Evolutionary conservation across 73 alveolate genomes (phyloP).

Genomic region (Paramecium tetraurelia): DNA sequence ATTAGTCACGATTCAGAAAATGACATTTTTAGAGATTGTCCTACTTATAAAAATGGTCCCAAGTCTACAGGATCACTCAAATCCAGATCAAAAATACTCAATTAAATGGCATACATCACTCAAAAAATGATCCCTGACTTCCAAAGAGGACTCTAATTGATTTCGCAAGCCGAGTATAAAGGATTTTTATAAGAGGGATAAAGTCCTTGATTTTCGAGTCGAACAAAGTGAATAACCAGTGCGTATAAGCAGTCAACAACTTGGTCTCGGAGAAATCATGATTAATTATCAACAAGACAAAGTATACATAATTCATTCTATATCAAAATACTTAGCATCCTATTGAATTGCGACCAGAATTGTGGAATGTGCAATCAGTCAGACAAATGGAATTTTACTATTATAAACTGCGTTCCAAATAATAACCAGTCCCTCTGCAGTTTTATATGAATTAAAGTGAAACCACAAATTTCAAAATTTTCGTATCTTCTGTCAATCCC

Average conservation of each 20-base stretch:
- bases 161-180: conserved; percentile 11
- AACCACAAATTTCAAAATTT: conserved; percentile 17
- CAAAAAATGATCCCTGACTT: conserved; percentile 39
- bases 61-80: not conserved
- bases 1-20: conserved; percentile 35
- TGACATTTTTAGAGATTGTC: not conserved
- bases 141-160: not conserved
- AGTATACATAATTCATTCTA: not conserved
- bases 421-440: not conserved
- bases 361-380: not conserved
- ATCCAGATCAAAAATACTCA: conserved; percentile 21
- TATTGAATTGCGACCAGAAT: not conserved
- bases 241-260: not conserved
- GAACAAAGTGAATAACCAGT: not conserved
- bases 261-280: not conserved
- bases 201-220: conserved; percentile 13
- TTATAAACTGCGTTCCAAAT: not conserved
- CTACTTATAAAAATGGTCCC: not conserved
- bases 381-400: conserved; percentile 43
- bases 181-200: not conserved
- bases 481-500: conserved; percentile 26
- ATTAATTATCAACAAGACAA: not conserved
- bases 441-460: conserved; percentile 9
- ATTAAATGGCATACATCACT: conserved; percentile 43
- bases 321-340: not conserved